Conservation (phyloP, 306 rosid genomes). For the Fagus sylvatica region DNA sequence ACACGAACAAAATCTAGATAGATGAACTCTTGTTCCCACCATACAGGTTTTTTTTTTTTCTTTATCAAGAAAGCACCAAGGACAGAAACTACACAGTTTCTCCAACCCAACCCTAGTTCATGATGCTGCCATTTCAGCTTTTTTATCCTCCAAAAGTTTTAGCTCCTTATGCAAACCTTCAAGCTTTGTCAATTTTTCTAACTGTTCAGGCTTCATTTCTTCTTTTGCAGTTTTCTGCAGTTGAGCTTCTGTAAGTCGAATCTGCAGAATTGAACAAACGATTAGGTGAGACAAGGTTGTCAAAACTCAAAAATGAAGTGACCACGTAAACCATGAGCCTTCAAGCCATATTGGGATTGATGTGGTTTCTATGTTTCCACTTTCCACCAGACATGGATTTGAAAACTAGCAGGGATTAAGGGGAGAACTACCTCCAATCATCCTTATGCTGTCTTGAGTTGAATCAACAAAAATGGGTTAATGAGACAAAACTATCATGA, state of each 20-base stretch:
- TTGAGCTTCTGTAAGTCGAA: constrained; percentile 73
- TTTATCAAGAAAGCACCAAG: constrained; percentile 29
- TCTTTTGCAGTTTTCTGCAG: constrained; percentile 58
- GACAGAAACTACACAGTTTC: constrained; percentile 32
- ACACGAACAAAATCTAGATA: constrained; percentile 25
- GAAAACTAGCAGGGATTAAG: neutral
- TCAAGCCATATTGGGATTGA: neutral
- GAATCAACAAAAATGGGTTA: neutral
- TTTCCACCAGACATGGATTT: neutral
- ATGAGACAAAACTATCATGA: neutral
- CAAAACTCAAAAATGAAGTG: neutral
- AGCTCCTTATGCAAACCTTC: constrained; percentile 76
- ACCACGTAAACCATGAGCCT: neutral
- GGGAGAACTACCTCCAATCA: neutral
- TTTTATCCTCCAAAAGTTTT: constrained; percentile 62
- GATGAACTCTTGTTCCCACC: constrained; percentile 33
- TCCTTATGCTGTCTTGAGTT: neutral
- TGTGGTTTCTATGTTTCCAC: neutral
- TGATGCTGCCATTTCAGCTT: constrained; percentile 35
- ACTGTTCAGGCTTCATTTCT: constrained; percentile 71
- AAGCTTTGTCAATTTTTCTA: constrained; percentile 68
- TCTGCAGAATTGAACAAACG: constrained; percentile 46
- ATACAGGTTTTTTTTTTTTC: constrained; percentile 24
- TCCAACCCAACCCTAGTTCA: constrained; percentile 39
- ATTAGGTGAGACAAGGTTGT: neutral